A percentile compares a stretch with the other conserved stretches of the same genome.
phyloP scores from a whole-genome alignment of 2,329 filamentous ascomycete species.

The Diaporthe longicolla region DNA sequence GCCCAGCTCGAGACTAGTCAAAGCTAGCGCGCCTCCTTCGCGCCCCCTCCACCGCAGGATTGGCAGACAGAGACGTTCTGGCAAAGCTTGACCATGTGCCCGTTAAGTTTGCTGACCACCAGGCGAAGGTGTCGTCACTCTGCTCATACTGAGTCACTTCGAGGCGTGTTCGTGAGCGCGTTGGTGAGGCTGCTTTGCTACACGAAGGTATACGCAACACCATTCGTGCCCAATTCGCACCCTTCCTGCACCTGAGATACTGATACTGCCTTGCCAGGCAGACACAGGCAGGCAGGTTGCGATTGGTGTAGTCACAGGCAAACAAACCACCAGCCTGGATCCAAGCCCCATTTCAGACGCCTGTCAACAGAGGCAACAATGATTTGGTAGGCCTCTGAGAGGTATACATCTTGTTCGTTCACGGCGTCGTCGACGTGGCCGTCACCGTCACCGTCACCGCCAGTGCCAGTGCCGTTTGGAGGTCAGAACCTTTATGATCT shows the following conservation, averaged over 20 bases:
- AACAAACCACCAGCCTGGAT: background rate
- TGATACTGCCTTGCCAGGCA: constrained; percentile 5
- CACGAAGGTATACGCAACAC: constrained; percentile 6
- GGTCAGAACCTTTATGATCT: background rate
- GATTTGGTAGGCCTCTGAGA: constrained; percentile 10
- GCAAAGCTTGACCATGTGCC: constrained; percentile 31
- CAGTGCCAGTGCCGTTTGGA: background rate
- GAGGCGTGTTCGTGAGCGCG: constrained; percentile 20
- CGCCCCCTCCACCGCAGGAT: constrained; percentile 12
- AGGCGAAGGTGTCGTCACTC: constrained; percentile 15
- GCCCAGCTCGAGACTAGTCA: constrained; percentile 10
- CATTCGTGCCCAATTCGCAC: background rate
- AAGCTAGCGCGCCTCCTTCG: constrained; percentile 26
- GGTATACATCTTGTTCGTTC: constrained; percentile 5
- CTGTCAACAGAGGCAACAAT: background rate
- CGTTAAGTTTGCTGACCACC: constrained; percentile 6
- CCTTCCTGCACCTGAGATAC: background rate
- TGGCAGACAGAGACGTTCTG: constrained; percentile 17
- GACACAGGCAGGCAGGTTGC: constrained; percentile 6
- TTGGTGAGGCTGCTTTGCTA: constrained; percentile 1
- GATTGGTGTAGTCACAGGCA: background rate
- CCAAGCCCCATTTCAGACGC: constrained; percentile 1
- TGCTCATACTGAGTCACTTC: constrained; percentile 12
- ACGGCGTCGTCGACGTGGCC: background rate
- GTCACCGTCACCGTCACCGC: too few species aligned